Evolutionary conservation across 371 early-diverging fungal species (phyloP).

Genomic region (Mucor irregularis): DNA sequence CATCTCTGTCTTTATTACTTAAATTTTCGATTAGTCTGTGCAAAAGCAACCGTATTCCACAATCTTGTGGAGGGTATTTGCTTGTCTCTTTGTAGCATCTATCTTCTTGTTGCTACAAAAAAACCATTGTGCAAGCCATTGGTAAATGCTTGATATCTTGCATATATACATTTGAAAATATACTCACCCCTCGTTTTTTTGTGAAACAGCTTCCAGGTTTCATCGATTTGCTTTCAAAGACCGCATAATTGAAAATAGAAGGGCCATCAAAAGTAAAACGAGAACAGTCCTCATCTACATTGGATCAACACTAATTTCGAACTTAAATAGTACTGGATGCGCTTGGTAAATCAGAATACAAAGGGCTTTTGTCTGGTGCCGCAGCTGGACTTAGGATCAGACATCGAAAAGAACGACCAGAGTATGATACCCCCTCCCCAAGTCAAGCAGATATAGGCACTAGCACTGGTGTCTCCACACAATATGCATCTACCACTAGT

Average conservation of each 20-base stretch:
- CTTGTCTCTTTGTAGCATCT: conserved; percentile 39
- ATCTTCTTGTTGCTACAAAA: conserved; percentile 40
- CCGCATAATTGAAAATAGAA: conserved; percentile 54
- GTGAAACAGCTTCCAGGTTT: conserved; percentile 54
- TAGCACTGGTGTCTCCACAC: too few species aligned
- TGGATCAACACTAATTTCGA: too few species aligned
- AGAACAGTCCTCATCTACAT: not conserved
- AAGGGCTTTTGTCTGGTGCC: conserved; percentile 21
- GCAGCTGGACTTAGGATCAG: conserved; percentile 5
- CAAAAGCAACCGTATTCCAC: conserved; percentile 37
- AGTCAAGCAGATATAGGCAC: too few species aligned
- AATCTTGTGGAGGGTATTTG: conserved; percentile 38
- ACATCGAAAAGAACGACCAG: conserved; percentile 19
- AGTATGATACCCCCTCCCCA: too few species aligned
- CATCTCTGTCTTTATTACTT: not conserved
- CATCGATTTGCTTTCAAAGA: conserved; percentile 60
- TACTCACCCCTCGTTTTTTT: too few species aligned
- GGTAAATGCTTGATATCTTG: conserved; percentile 20
- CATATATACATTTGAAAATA: too few species aligned
- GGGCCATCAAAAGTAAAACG: conserved; percentile 44
- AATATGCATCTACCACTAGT: too few species aligned
- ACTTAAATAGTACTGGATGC: conserved; percentile 40
- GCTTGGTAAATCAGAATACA: conserved; percentile 41
- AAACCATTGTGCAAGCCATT: conserved; percentile 43
- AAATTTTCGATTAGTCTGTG: conserved; percentile 36